These are phyloP conservation scores for Agaricus bisporus DNA, from an alignment of 768 basidiomycete genomes.

Conservation along the genomic window DNA sequence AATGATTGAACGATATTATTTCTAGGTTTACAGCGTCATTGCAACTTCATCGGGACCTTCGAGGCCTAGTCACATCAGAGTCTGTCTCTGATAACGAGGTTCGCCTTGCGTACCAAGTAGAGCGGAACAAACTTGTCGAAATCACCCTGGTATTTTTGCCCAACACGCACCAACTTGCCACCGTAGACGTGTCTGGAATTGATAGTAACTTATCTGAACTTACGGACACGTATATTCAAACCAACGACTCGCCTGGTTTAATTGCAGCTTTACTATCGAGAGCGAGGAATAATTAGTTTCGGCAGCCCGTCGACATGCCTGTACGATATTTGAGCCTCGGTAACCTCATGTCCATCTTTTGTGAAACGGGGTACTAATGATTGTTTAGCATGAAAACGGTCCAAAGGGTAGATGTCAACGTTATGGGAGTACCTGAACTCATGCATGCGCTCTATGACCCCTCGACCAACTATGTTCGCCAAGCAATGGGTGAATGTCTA, in stretches of 20 bases:
- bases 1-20: not conserved
- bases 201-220: constrained; percentile 53
- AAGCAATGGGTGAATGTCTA: too few relatives aligned
- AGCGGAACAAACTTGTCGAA: too few relatives aligned
- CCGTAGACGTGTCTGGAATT: constrained; percentile 48
- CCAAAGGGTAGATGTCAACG: too few relatives aligned
- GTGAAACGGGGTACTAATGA: too few relatives aligned
- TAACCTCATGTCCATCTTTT: too few relatives aligned
- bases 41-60: constrained; percentile 54
- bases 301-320: too few relatives aligned
- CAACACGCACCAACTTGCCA: constrained; percentile 58
- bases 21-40: constrained; percentile 69
- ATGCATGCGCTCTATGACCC: too few relatives aligned
- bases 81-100: constrained; percentile 73
- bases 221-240: constrained; percentile 54
- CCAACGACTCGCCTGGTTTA: constrained; percentile 30
- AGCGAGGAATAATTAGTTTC: too few relatives aligned
- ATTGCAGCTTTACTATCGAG: not conserved
- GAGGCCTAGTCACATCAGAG: constrained; percentile 52
- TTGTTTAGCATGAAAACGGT: too few relatives aligned
- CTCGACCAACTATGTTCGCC: too few relatives aligned
- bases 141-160: constrained; percentile 55
- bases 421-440: too few relatives aligned
- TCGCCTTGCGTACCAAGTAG: constrained; percentile 49
- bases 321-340: too few relatives aligned